Base-by-base conservation (phyloP, 2,329 filamentous ascomycete genomes). In the Apiospora malaysiana region DNA sequence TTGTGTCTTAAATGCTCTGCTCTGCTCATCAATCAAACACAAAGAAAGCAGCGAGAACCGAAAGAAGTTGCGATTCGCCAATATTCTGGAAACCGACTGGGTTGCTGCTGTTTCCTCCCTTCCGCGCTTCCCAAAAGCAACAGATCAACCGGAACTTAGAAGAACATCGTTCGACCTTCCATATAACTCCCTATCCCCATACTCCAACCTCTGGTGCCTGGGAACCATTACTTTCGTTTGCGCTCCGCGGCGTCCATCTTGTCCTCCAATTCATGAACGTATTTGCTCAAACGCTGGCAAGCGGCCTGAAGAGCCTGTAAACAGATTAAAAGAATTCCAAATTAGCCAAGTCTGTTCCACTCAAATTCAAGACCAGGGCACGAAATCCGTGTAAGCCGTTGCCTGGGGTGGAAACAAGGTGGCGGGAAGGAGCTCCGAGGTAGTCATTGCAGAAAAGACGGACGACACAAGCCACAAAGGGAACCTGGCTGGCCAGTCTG, bases 261-360 rank as follows among this genome's bases (percentile, higher is more conserved):
- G 77, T 93, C 89, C 85, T 98, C 95, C 74, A 98, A 85, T 68
- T 89, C 89, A 79, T 91, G 89, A 74, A 97, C 91, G 81, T 98
- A 97, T 74, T 89, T 89, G 83, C 94, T 94, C 81, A 98, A 89
- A 80, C 93, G 90, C 82, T 95, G 92, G 71, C 97, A 95, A 67
- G 94, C 94, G 68, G 91, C 88, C 88, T 98, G 95, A 67, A 98
- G 88, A 75, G 93, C 91, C 95, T 97, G 75, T 75, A 70, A 56
- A 43, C 0, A 40, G 4, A 42, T 18, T 43, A 21, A 42, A 67
- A 27, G 14, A 25, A 27, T 5, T 3, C 9, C 32, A n/a, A 23
- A 45, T 67, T 67, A 67, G 65, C 40, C 23, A 67, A 66, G 21
- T 46, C n/a, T 32, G 45, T 66, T 45, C 32, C 65, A 10, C n/a